Percentiles rank a stretch among this genome's conserved stretches.
Evolutionary conservation across 2,329 filamentous ascomycete genomes (phyloP).

Genomic region (Aspergillus felis): DNA sequence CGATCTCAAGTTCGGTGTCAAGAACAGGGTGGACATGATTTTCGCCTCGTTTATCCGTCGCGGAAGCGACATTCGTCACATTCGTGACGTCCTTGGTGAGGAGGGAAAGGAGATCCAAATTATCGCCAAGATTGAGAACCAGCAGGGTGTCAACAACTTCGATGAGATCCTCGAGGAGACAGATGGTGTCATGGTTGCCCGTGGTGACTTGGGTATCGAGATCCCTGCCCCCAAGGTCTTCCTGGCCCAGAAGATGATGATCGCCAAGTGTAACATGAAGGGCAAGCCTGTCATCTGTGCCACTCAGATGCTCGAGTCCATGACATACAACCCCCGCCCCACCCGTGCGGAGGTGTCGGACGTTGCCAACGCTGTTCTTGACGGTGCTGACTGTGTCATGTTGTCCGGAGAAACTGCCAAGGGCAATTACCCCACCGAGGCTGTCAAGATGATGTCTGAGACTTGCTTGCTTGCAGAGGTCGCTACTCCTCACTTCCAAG

Average conservation of each 20-base stretch:
- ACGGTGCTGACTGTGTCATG: conserved; percentile 99
- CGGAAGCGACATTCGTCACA: conserved; percentile 86
- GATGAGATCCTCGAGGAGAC: conserved; percentile 93
- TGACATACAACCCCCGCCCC: conserved; percentile 99
- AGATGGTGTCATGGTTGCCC: conserved; percentile 99
- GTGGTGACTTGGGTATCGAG: conserved; percentile 97
- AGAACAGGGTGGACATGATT: conserved; percentile 98
- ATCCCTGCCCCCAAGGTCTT: conserved; percentile 98
- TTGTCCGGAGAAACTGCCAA: conserved; percentile 98
- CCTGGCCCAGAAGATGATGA: conserved; percentile 99
- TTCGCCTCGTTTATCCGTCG: conserved; percentile 98
- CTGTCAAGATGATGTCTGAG: conserved; percentile 97
- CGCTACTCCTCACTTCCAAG: conserved; percentile 92
- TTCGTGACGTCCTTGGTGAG: conserved; percentile 84
- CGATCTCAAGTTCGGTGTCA: conserved; percentile 91
- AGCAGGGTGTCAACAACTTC: conserved; percentile 99
- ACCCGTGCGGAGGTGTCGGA: conserved; percentile 98
- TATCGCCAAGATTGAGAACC: conserved; percentile 99
- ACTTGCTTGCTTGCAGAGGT: conserved; percentile 95
- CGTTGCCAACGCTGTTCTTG: conserved; percentile 95
- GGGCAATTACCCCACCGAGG: conserved; percentile 87
- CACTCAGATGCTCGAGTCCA: conserved; percentile 99
- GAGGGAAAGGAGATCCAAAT: conserved; percentile 97
- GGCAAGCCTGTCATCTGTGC: conserved; percentile 99
- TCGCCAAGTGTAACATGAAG: conserved; percentile 99